Percentiles rank a stretch among this genome's conserved stretches.
Conservation (phyloP, 768 basidiomycete genomes). For the Tremella yokohamensis region DNA sequence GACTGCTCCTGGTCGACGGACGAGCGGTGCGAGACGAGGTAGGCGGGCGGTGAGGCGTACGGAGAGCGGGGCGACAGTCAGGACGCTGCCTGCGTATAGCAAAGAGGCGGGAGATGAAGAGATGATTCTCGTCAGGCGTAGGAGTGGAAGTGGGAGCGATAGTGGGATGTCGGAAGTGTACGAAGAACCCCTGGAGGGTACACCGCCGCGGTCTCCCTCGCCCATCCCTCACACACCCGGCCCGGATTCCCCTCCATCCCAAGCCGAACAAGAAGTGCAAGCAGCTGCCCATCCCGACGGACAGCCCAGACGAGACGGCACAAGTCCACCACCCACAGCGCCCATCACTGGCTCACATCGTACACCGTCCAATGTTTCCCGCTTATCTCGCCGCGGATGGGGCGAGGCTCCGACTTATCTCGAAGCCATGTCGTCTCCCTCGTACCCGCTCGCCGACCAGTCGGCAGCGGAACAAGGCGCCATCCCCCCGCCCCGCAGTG, state of each 20-base stretch:
- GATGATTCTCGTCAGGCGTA: constrained; percentile 36
- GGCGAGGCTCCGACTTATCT: constrained; percentile 43
- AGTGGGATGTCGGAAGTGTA: constrained; percentile 5
- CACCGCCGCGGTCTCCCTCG: not conserved
- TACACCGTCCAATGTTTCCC: constrained; percentile 6
- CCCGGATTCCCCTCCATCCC: not conserved
- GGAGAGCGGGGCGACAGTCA: constrained; percentile 36
- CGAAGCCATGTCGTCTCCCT: constrained; percentile 40
- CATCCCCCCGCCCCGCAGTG: constrained; percentile 20
- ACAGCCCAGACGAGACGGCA: not conserved
- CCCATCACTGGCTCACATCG: constrained; percentile 1
- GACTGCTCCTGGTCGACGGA: not conserved
- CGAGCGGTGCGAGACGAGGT: constrained; percentile 11
- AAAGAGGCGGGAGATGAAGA: constrained; percentile 46
- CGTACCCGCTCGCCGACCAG: not conserved
- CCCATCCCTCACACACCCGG: not conserved
- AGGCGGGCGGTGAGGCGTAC: constrained; percentile 23
- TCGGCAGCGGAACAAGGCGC: not conserved
- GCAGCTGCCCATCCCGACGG: not conserved
- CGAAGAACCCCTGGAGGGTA: not conserved
- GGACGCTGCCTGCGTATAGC: constrained; percentile 40
- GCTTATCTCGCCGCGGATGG: constrained; percentile 25
- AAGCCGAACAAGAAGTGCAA: not conserved
- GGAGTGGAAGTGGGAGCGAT: too few species aligned
- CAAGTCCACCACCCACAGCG: not conserved